Percentiles rank a stretch among this genome's conserved stretches.
These are phyloP conservation scores for Penicillium angulare DNA, from an alignment of 495 filamentous ascomycete species.

Conservation along the genomic window DNA sequence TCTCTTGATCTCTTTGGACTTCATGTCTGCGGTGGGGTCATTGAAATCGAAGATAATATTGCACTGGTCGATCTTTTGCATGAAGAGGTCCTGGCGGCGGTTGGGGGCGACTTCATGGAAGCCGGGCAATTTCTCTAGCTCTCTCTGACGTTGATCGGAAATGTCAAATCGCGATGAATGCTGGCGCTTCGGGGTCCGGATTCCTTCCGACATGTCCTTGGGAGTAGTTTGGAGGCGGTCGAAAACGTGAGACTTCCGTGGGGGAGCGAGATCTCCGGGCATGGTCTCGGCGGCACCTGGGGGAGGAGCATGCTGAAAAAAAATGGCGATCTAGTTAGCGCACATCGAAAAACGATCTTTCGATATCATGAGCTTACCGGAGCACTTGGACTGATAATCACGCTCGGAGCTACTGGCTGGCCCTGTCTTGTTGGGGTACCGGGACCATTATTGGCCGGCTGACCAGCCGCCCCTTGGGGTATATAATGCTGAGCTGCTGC, in stretches of 20 bases:
- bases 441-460: conserved; percentile 55
- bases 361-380: conserved; percentile 63
- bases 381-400: conserved; percentile 92
- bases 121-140: conserved; percentile 95
- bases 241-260: conserved; percentile 88
- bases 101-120: conserved; percentile 98
- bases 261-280: conserved; percentile 95
- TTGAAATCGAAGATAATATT: conserved; percentile 99
- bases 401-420: conserved; percentile 72
- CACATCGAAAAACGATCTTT: not conserved
- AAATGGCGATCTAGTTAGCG: conserved; percentile 22
- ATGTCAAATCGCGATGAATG: conserved; percentile 98
- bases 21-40: conserved; percentile 97
- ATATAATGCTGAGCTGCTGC: conserved; percentile 37
- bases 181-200: conserved; percentile 91
- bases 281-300: conserved; percentile 96
- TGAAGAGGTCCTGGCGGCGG: conserved; percentile 93
- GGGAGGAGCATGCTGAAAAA: conserved; percentile 78
- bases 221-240: conserved; percentile 90
- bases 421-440: conserved; percentile 69
- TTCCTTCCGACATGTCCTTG: conserved; percentile 92
- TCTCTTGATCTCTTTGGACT: conserved; percentile 99
- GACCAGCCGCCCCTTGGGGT: conserved; percentile 32
- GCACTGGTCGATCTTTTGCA: conserved; percentile 99
- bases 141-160: conserved; percentile 83